Conservation (phyloP, 495 filamentous ascomycete species). For the Neurospora sp. region DNA sequence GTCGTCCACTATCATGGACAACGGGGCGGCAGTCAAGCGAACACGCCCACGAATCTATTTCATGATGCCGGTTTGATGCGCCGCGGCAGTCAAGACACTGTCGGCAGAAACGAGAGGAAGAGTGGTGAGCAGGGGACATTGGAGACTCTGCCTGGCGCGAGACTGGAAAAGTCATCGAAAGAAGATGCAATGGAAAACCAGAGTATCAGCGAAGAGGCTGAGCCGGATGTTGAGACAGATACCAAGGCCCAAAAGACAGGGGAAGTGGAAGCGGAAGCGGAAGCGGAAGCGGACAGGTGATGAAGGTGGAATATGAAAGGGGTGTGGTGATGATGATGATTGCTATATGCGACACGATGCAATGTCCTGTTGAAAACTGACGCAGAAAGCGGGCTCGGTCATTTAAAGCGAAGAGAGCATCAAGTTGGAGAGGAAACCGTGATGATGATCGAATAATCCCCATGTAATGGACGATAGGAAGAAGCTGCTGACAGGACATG, state of each 20-base stretch:
- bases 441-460: neutral
- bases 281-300: conserved; percentile 5
- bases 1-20: conserved; percentile 53
- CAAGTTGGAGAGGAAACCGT: neutral
- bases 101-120: conserved; percentile 16
- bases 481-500: neutral
- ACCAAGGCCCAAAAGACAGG: neutral
- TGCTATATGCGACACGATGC: neutral
- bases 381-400: neutral
- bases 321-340: neutral
- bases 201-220: neutral
- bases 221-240: neutral
- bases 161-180: conserved; percentile 8
- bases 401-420: neutral
- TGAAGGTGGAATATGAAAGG: conserved; percentile 7
- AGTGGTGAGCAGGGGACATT: conserved; percentile 14
- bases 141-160: conserved; percentile 31
- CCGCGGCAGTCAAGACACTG: conserved; percentile 31
- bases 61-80: conserved; percentile 27
- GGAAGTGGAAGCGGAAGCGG: conserved; percentile 2
- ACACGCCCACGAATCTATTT: conserved; percentile 43
- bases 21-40: conserved; percentile 48
- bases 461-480: neutral
- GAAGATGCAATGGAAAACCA: neutral
- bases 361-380: neutral